phyloP scores from a whole-genome alignment of 805 yeast genomes.

The Yarrowia bubula region DNA sequence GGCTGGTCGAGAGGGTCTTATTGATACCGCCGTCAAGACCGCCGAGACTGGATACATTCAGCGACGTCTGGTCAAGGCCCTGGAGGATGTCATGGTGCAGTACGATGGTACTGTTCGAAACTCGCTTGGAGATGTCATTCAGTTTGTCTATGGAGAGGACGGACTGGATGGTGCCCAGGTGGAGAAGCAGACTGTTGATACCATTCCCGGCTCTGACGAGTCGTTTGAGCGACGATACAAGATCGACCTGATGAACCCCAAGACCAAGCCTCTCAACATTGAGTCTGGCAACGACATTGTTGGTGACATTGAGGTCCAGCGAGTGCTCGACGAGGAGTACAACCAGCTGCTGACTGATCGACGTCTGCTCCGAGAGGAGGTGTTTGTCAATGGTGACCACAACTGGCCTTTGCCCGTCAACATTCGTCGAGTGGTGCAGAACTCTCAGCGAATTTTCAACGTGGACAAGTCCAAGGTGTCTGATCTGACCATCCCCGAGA shows the following conservation, averaged over 20 bases:
- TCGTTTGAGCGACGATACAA: slow-evolving; percentile 81
- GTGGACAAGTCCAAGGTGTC: slow-evolving; percentile 87
- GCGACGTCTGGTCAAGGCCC: slow-evolving; percentile 94
- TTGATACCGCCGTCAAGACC: slow-evolving; percentile 98
- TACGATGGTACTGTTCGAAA: slow-evolving; percentile 98
- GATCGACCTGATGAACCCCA: slow-evolving; percentile 71
- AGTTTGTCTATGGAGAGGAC: slow-evolving; percentile 97
- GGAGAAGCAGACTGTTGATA: slow-evolving; percentile 92
- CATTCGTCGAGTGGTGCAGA: slow-evolving; percentile 92
- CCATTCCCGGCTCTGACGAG: slow-evolving; percentile 87
- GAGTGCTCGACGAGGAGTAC: slow-evolving; percentile 78
- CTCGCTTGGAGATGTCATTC: slow-evolving; percentile 93
- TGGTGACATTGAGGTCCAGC: slow-evolving; percentile 85
- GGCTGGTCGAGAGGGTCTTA: slow-evolving; percentile 99
- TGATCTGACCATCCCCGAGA: slow-evolving; percentile 80
- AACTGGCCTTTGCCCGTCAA: slow-evolving; percentile 98
- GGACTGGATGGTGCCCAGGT: slow-evolving; percentile 98
- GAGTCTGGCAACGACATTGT: slow-evolving; percentile 89
- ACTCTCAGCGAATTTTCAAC: slow-evolving; percentile 95
- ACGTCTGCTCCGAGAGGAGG: slow-evolving; percentile 67
- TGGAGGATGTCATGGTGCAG: slow-evolving; percentile 96
- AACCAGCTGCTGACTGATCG: slow-evolving; percentile 77
- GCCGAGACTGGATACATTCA: slow-evolving; percentile 99
- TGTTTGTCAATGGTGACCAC: slow-evolving; percentile 90
- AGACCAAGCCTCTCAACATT: slow-evolving; percentile 64